Conservation (phyloP, 2,329 filamentous ascomycete species). For the Sarocladium brachiariae region DNA sequence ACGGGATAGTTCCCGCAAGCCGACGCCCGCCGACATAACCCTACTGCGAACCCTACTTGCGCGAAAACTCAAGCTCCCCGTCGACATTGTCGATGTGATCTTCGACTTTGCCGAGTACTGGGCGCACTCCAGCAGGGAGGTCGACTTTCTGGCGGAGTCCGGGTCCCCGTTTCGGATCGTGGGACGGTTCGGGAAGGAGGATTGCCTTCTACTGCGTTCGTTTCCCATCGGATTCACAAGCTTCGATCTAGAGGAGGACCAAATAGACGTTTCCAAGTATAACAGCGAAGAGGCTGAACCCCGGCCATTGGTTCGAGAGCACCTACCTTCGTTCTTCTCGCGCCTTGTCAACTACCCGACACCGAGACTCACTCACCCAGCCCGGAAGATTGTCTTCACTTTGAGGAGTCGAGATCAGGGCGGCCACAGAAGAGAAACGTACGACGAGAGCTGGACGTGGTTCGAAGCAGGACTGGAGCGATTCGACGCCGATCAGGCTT, state of each 20-base stretch:
- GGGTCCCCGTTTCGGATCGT: constrained; percentile 16
- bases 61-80: constrained; percentile 37
- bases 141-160: constrained; percentile 21
- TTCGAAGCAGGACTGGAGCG: constrained; percentile 56
- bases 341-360: constrained; percentile 31
- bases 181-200: constrained; percentile 19
- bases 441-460: constrained; percentile 50
- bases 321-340: constrained; percentile 23
- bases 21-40: constrained; percentile 41
- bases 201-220: constrained; percentile 30
- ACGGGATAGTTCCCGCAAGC: constrained; percentile 19
- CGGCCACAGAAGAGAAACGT: constrained; percentile 30
- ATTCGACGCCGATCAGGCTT: constrained; percentile 33
- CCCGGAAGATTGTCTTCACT: constrained; percentile 55
- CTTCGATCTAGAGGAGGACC: constrained; percentile 19
- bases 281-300: constrained; percentile 23
- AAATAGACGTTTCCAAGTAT: constrained; percentile 23
- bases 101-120: constrained; percentile 58
- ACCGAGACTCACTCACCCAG: constrained; percentile 38
- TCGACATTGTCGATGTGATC: constrained; percentile 48
- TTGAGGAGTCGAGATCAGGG: constrained; percentile 54
- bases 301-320: constrained; percentile 18
- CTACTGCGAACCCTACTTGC: constrained; percentile 41
- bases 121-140: constrained; percentile 38
- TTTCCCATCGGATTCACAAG: constrained; percentile 30